Evolutionary conservation across 148 eudicot genomes (phyloP), one percentile per base, ranked within the genome.

Genomic region (Cornus florida): DNA sequence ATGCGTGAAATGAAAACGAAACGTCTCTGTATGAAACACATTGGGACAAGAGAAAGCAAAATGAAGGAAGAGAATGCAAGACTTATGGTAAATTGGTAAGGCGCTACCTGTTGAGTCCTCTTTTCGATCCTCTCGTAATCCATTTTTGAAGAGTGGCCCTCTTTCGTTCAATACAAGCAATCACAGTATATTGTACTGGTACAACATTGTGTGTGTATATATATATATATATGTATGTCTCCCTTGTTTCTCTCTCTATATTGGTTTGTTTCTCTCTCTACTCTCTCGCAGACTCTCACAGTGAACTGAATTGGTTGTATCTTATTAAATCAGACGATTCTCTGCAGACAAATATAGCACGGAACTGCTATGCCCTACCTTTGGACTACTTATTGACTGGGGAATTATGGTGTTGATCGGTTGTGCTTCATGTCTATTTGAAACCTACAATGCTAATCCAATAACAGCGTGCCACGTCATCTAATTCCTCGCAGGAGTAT

Each of bases 121-220:
- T 67, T 77, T 23, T 77, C 53, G 72, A 82, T 82, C 57, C 80
- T 82, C 16, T 77, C 80, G 74, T 82, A 82, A 72, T 82, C 84
- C 84, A 82, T 82, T 75, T n/a, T 48, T 13, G 7, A 11, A 50
- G 56, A 48, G 38, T 74, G 14, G 35, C 70, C 70, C 33, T 41
- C 22, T 75, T 75, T 64, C 69, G 56, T 64, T 39, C 70, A 74
- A 31, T 31, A n/a, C 68, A 38, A 74, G 77, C 53, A 20, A 20
- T 62, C 12, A 33, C 69, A 62, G 17, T 59, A 9, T 46, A 14
- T 32, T 11, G 17, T 6, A 17, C 23, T 2, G 23, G 33, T 35
- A n/a, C 23, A 38, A 68, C 69, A 64, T 64, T 64, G 77, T 43
- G 23, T 2, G 38, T 35, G 38, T n/a, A n/a, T n/a, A n/a, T n/a